Percentiles rank a stretch among this genome's conserved stretches.
Evolutionary conservation across 805 yeast genomes (phyloP).

Genomic region (Monosporozyma aerobia): DNA sequence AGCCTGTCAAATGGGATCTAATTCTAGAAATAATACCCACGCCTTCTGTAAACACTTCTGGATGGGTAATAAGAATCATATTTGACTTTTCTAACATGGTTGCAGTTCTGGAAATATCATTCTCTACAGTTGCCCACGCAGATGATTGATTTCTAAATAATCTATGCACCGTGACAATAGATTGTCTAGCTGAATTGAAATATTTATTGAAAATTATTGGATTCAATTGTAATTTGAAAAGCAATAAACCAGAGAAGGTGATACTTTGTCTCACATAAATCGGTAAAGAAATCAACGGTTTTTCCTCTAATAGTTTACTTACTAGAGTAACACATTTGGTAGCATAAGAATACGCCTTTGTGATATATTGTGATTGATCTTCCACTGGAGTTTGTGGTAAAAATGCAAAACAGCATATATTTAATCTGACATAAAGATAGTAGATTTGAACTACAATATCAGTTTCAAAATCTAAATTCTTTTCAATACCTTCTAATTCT

Average conservation of each 20-base stretch:
- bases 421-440: conserved; percentile 65
- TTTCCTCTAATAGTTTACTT: conserved; percentile 56
- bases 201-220: conserved; percentile 57
- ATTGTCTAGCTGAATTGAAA: conserved; percentile 83
- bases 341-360: conserved; percentile 69
- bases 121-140: conserved; percentile 80
- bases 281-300: conserved; percentile 74
- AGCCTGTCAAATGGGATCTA: conserved; percentile 88
- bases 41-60: conserved; percentile 64
- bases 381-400: conserved; percentile 82
- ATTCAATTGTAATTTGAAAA: conserved; percentile 75
- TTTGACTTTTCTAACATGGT: conserved; percentile 83
- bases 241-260: conserved; percentile 64
- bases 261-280: conserved; percentile 81
- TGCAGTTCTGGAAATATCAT: conserved; percentile 86
- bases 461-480: conserved; percentile 52
- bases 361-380: conserved; percentile 77
- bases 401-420: conserved; percentile 83
- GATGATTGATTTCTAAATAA: conserved; percentile 77
- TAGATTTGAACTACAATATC: conserved; percentile 67
- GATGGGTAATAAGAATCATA: conserved; percentile 77
- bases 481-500: conserved; percentile 65
- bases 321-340: conserved; percentile 74
- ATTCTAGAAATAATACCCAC: conserved; percentile 75
- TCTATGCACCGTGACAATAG: conserved; percentile 87